phyloP scores from a whole-genome alignment of 1,139 yeast species.

The Pichia sp. region DNA sequence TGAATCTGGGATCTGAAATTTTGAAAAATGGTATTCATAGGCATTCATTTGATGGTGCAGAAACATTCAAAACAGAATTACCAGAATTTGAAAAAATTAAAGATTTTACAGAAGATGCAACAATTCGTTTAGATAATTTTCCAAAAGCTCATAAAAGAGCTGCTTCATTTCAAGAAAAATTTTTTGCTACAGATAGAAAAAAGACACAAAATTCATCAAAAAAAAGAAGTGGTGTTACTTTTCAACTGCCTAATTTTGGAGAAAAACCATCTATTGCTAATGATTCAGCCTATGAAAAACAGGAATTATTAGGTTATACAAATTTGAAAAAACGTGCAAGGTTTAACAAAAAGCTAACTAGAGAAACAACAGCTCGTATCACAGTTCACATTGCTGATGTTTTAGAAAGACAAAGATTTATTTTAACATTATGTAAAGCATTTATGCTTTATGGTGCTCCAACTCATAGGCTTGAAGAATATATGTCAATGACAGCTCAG shows the following conservation, averaged over 20 bases:
- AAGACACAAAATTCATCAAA: neutral
- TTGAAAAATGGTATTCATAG: slow-evolving; percentile 1
- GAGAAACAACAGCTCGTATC: slow-evolving; percentile 49
- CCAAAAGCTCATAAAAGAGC: slow-evolving; percentile 10
- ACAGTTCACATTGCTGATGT: slow-evolving; percentile 89
- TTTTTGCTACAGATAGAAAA: neutral
- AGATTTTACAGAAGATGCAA: slow-evolving; percentile 5
- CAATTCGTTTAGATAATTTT: slow-evolving; percentile 1
- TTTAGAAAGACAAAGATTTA: slow-evolving; percentile 77
- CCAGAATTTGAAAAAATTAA: slow-evolving; percentile 6
- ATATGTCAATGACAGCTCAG: slow-evolving; percentile 82
- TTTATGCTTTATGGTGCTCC: slow-evolving; percentile 94
- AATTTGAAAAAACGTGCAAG: slow-evolving; percentile 15
- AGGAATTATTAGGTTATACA: slow-evolving; percentile 8
- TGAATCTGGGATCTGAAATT: slow-evolving; percentile 8
- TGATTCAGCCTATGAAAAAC: slow-evolving; percentile 7
- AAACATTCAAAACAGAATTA: slow-evolving; percentile 1
- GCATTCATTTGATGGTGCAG: neutral
- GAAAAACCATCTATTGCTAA: slow-evolving; percentile 5
- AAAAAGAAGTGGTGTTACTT: slow-evolving; percentile 9
- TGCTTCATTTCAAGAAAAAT: slow-evolving; percentile 9
- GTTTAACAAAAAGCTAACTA: slow-evolving; percentile 22
- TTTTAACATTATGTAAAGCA: slow-evolving; percentile 77
- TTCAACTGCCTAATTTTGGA: slow-evolving; percentile 15
- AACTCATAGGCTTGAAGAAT: slow-evolving; percentile 87